These are phyloP conservation scores for Fusarium hainanense DNA, from an alignment of 2,329 filamentous ascomycete species.

Conservation along the genomic window DNA sequence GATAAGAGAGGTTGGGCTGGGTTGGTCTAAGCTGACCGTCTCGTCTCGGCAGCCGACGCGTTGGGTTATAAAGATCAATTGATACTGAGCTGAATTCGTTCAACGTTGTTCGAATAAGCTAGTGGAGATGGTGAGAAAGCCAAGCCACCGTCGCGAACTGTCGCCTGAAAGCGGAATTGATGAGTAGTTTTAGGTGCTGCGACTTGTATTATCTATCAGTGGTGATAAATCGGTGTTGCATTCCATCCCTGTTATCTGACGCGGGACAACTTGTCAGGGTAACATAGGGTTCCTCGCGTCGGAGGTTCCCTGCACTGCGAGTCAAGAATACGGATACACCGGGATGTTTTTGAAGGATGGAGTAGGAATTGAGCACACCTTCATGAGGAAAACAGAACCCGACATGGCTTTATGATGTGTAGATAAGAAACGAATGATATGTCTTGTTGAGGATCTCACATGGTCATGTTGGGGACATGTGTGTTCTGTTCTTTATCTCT, in stretches of 20 bases:
- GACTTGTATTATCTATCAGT: not conserved
- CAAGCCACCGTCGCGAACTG: not conserved
- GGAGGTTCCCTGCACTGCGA: not conserved
- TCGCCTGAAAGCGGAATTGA: not conserved
- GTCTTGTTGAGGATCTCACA: not conserved
- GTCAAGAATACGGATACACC: not conserved
- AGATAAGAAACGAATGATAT: not conserved
- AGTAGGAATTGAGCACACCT: not conserved
- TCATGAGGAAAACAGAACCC: not conserved
- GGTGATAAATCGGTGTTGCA: not conserved
- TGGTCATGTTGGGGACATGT: not conserved
- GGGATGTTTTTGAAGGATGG: not conserved
- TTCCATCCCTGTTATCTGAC: not conserved
- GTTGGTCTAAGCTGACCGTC: not conserved
- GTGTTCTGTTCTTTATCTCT: not conserved
- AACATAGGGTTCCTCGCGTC: not conserved
- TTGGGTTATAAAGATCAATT: not conserved
- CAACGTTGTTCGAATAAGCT: not conserved
- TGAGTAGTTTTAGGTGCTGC: not conserved
- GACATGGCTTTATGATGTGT: not conserved
- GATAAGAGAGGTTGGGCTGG: not conserved
- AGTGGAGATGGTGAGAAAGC: constrained; percentile 4
- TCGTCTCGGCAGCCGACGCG: not conserved
- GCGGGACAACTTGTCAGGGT: not conserved
- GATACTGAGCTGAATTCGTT: not conserved